Conservation (phyloP, 805 yeast species). For the Kuraishia hungarica region DNA sequence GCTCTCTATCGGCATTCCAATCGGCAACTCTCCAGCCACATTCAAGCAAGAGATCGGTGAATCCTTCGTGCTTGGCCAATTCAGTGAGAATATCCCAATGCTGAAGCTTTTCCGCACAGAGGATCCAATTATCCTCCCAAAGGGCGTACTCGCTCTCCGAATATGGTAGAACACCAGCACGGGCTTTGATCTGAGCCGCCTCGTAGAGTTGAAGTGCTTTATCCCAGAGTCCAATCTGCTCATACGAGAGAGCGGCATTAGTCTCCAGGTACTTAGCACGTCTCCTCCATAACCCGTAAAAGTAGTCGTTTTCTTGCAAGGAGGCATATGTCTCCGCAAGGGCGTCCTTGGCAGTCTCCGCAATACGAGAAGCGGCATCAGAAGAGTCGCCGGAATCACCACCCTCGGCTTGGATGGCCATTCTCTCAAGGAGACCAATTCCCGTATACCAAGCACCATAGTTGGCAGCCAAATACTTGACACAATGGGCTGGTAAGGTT, state of each 20-base stretch:
- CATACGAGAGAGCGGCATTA: conserved; percentile 85
- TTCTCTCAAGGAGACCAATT: conserved; percentile 62
- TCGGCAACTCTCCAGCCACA: conserved; percentile 99
- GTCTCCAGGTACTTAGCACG: conserved; percentile 93
- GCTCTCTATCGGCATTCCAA: conserved; percentile 93
- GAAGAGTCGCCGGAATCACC: conserved; percentile 39
- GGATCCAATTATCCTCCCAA: conserved; percentile 99
- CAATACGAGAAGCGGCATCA: conserved; percentile 58
- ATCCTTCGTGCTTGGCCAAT: conserved; percentile 95
- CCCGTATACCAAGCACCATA: conserved; percentile 91
- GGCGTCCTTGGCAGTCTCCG: conserved; percentile 86
- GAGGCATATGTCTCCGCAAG: conserved; percentile 81
- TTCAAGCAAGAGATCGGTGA: conserved; percentile 88
- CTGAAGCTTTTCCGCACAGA: conserved; percentile 93
- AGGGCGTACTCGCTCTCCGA: conserved; percentile 90
- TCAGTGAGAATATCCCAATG: conserved; percentile 98
- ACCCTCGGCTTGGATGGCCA: conserved; percentile 33
- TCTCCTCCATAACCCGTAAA: conserved; percentile 96
- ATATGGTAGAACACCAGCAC: conserved; percentile 91
- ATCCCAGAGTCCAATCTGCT: conserved; percentile 92
- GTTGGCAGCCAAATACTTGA: conserved; percentile 79
- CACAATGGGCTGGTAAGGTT: conserved; percentile 88
- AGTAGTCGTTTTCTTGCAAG: conserved; percentile 91
- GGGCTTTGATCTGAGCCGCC: conserved; percentile 91
- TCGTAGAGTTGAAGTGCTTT: conserved; percentile 91